phyloP scores from a whole-genome alignment of 2,329 filamentous ascomycete genomes.

The Hymenoscyphus linearis region DNA sequence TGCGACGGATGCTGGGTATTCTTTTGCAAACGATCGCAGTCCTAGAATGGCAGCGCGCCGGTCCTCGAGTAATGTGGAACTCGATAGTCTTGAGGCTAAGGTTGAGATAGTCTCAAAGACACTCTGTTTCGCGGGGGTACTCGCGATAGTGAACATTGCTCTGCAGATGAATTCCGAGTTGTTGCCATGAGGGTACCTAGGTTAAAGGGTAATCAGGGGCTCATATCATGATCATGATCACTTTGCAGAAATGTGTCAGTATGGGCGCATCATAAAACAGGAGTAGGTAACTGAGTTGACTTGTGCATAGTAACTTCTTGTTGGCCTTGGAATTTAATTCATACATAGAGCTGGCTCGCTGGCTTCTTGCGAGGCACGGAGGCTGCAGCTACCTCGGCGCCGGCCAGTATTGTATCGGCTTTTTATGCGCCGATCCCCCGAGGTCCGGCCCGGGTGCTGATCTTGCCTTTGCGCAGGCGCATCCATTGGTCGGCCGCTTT shows the following conservation, averaged over 20 bases:
- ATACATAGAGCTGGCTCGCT: too few species aligned
- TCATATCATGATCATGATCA: background rate
- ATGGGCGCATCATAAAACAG: background rate
- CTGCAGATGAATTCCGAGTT: constrained; percentile 8
- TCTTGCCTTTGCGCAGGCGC: too few species aligned
- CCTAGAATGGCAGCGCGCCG: constrained; percentile 89
- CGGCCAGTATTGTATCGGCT: too few species aligned
- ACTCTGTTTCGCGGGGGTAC: constrained; percentile 89
- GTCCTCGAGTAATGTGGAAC: constrained; percentile 89
- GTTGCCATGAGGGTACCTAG: constrained; percentile 17
- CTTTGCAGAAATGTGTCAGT: background rate
- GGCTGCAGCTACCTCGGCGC: too few species aligned
- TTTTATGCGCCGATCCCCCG: too few species aligned
- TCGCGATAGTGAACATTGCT: constrained; percentile 59
- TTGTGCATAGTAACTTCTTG: background rate
- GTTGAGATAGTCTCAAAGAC: constrained; percentile 91
- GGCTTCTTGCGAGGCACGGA: too few species aligned
- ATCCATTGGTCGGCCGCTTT: too few species aligned
- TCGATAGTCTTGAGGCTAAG: constrained; percentile 79
- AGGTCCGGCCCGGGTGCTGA: background rate
- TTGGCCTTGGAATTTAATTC: background rate
- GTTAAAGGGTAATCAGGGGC: constrained; percentile 9
- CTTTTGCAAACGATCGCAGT: constrained; percentile 90
- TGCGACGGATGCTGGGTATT: constrained; percentile 91
- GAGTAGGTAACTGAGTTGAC: too few species aligned